Evolutionary conservation across 352 stramenopile genomes (phyloP).

Genomic region (Pelagophyceae sp.): DNA sequence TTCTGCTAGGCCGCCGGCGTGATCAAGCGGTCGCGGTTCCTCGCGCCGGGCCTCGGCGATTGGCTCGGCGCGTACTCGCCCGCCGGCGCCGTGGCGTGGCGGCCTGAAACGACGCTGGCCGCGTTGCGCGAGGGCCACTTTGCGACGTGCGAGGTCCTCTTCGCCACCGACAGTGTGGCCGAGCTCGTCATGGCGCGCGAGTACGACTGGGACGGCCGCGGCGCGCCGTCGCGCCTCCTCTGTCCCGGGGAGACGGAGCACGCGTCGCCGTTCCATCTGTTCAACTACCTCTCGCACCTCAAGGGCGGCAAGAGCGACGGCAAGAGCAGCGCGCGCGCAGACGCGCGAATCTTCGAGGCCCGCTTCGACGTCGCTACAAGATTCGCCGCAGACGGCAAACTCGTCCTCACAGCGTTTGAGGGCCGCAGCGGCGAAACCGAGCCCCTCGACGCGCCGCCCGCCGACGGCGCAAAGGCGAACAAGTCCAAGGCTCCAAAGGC

Average conservation of each 20-base stretch:
- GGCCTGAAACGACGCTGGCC: neutral
- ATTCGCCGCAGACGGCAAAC: no score
- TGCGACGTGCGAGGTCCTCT: neutral
- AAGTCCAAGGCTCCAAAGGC: no score
- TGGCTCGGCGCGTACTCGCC: neutral
- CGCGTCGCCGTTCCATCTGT: slow-evolving; percentile 13
- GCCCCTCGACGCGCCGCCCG: no score
- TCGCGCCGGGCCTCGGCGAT: neutral
- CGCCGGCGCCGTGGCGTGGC: neutral
- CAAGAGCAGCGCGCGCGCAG: no score
- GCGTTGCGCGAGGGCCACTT: neutral
- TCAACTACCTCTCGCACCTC: neutral
- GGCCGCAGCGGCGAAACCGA: no score
- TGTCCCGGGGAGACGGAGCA: neutral
- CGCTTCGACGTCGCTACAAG: no score
- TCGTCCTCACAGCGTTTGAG: no score
- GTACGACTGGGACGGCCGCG: neutral
- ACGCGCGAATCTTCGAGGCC: no score
- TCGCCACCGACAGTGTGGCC: neutral
- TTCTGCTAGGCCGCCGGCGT: no score
- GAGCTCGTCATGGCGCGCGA: neutral
- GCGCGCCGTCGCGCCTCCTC: neutral
- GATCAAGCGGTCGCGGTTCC: no score
- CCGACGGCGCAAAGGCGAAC: no score
- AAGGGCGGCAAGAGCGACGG: slow-evolving; percentile 3